A percentile compares a stretch with the other conserved stretches of the same genome.
phyloP scores from a whole-genome alignment of 2,329 filamentous ascomycete genomes.

The Venturia carpophila region DNA sequence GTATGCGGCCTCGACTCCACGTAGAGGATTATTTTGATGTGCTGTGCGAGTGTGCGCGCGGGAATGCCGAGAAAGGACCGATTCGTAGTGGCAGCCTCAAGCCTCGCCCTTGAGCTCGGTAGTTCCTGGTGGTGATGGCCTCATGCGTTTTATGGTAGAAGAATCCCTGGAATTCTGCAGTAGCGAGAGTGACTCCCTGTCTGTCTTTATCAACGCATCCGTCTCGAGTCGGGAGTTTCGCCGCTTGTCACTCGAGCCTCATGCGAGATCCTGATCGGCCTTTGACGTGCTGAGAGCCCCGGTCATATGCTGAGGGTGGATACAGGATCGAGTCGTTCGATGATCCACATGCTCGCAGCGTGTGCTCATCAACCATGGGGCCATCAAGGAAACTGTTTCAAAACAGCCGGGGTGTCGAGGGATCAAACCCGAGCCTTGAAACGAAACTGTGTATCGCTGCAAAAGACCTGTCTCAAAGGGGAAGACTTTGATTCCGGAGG shows the following conservation, averaged over 20 bases:
- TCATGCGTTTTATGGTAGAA: background rate
- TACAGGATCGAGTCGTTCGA: background rate
- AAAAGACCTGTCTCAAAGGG: background rate
- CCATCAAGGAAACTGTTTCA: background rate
- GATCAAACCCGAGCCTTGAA: background rate
- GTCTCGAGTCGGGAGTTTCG: no score
- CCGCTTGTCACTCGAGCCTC: no score
- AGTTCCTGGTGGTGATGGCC: background rate
- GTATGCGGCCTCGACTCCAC: background rate
- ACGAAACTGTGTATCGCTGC: background rate
- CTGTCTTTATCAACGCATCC: no score
- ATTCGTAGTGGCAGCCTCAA: background rate
- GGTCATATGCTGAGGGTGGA: background rate
- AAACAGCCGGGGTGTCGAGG: background rate
- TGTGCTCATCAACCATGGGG: background rate
- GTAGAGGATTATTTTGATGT: background rate
- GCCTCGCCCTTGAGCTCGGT: background rate
- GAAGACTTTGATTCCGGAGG: background rate
- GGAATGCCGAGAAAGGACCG: background rate
- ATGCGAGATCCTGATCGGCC: background rate
- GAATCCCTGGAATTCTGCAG: background rate
- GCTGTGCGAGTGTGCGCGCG: background rate
- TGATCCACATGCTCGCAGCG: background rate
- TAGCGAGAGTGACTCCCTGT: no score
- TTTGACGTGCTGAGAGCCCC: background rate